Evolutionary conservation across 257 asterid species (phyloP).

Genomic region (Primulina eburnea): DNA sequence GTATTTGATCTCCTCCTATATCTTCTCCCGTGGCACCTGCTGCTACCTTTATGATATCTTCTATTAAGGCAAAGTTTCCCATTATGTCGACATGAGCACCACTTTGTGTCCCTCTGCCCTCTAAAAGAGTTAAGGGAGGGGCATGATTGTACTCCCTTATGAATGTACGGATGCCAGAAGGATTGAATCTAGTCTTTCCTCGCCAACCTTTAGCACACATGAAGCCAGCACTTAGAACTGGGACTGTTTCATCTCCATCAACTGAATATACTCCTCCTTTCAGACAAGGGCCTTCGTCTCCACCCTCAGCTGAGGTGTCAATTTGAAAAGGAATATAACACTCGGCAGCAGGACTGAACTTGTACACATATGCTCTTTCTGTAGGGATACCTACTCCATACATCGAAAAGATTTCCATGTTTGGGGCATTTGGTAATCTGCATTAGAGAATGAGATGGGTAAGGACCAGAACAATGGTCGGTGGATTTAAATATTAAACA

Average conservation of each 20-base stretch:
- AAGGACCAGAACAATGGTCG: neutral
- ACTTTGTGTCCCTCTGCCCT: constrained; percentile 84
- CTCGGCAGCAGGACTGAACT: constrained; percentile 53
- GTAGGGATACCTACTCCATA: constrained; percentile 93
- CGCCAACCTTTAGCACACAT: constrained; percentile 80
- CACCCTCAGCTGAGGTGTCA: constrained; percentile 68
- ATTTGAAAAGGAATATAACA: constrained; percentile 77
- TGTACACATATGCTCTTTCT: constrained; percentile 81
- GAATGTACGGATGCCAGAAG: constrained; percentile 62
- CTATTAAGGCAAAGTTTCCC: constrained; percentile 80
- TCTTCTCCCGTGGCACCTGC: constrained; percentile 81
- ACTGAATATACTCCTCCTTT: constrained; percentile 74
- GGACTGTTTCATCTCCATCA: constrained; percentile 86
- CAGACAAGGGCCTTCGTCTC: constrained; percentile 49
- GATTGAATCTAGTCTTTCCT: constrained; percentile 76
- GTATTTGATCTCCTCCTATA: constrained; percentile 67
- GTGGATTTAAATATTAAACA: neutral
- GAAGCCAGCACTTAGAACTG: constrained; percentile 73
- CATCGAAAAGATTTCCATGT: constrained; percentile 82
- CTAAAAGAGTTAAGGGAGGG: constrained; percentile 64
- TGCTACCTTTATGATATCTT: constrained; percentile 74
- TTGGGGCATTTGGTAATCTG: constrained; percentile 83
- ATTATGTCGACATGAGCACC: constrained; percentile 86
- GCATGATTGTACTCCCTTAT: constrained; percentile 70
- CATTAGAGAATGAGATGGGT: constrained; percentile 20